Evolutionary conservation across 192 early-diverging fungal species (phyloP), one percentile per base, ranked within the genome.

Genomic region (Mortierella antarctica): DNA sequence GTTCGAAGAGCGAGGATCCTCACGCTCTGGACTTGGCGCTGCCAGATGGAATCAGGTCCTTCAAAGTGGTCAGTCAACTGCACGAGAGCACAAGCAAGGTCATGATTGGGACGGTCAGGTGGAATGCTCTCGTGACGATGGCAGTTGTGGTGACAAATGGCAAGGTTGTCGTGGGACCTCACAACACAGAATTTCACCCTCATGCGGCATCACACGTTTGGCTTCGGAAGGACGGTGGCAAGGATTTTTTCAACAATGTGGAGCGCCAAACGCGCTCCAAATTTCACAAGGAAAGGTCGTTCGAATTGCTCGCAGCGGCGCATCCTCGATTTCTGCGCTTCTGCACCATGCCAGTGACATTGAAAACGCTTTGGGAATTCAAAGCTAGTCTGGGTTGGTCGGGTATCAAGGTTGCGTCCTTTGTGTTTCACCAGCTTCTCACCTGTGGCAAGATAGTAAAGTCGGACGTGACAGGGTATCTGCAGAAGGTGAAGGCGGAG

Each of bases 41-140:
- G 10, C 67, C 67, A 12, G 49, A 70, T 49, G 17, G 57, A 41
- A 62, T 49, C 56, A 59, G 57, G 42, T 18, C 69, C 21, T 71
- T 71, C 49, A 71, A 62, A 59, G 68, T 70, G 13, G 50, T 41
- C 7, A 70, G 53, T 50, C 39, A 45, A 5, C 23, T n/a, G 14
- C 31, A 70, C 45, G 59, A 62, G 14, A 61, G 44, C 49, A 54
- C 68, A 31, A 9, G 15, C 14, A 60, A 42, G 58, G 20, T 62
- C 6, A 62, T 70, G 18, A 61, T 70, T 54, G 58, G 67, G 17
- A 70, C 58, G 59, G 42, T 62, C 13, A 62, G 58, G 40, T 70
- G 68, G 59, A 70, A 70, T 55, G 59, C 68, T 4, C 21, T 62
- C 10, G 65, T 66, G 52, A 66, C 65, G 6, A 31, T 68, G 55